Evolutionary conservation across 2,329 filamentous ascomycete genomes (phyloP), one percentile per base, ranked within the genome.

Genomic region (Teratosphaeria nubilosa): DNA sequence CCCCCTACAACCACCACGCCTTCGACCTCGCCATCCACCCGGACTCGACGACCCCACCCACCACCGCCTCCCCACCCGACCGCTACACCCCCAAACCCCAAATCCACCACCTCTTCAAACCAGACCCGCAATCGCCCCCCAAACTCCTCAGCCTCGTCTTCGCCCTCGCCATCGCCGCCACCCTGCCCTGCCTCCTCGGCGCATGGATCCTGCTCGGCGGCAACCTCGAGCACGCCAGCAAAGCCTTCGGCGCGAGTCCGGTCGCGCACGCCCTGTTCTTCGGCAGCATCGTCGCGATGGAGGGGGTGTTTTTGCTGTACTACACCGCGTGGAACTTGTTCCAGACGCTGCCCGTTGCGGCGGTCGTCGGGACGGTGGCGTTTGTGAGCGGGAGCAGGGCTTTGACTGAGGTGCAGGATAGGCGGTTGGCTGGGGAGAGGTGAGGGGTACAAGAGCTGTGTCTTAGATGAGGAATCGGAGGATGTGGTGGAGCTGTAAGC

Each of bases 251-350:
- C 59, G 79, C 82, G 24, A 88, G 90, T 0, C 92, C 94, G 1
- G 66, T 96, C 51, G 86, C 92, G 5, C 92, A 99, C 72, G 78
- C 78, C 31, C 73, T 91, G 34, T 99, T 97, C 78, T 88, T 95
- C 65, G 88, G 88, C 55, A 96, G 91, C 5, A 84, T 99, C 58
- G 61, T 96, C 45, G 85, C 86, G 24, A 88, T 99, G 79, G 94
- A 99, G 74, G 88, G 83, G 16, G 85, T 96, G 58, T 96, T 99
- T 76, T 92, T 94, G 78, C 76, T 96, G 64, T 99, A 99, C 81
- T 97, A 97, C 76, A 87, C 83, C 56, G 84, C 77, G 69, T 96
- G 92, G 91, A 96, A 86, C 69, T 79, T 99, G 52, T 96, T 97
- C 80, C 87, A 96, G 78, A 85, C 84, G 14, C 79, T 99, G 54